Evolutionary conservation across 768 basidiomycete species (phyloP).

Genomic region (Lentinula edodes): DNA sequence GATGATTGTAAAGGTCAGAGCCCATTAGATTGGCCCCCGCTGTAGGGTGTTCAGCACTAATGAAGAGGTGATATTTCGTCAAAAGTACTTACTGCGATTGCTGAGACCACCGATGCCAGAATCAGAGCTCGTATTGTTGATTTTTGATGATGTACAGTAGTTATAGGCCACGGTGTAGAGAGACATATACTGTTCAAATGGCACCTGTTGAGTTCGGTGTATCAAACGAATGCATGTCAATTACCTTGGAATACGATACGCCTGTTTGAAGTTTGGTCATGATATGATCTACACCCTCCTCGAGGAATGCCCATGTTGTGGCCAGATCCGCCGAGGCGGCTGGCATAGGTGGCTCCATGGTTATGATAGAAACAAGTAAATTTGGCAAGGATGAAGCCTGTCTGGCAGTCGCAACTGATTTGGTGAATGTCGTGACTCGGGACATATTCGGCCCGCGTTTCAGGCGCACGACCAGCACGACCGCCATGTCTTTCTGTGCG

Average conservation of each 20-base stretch:
- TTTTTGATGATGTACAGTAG: conserved; percentile 90
- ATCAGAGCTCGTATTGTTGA: conserved; percentile 15
- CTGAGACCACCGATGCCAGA: conserved; percentile 44
- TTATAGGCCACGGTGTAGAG: conserved; percentile 93
- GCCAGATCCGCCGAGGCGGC: conserved; percentile 52
- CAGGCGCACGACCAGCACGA: too few relatives aligned
- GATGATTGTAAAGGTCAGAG: conserved; percentile 92
- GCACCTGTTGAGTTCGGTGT: conserved; percentile 13
- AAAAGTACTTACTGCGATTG: conserved; percentile 55
- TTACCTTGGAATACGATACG: conserved; percentile 72
- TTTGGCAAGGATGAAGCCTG: background rate
- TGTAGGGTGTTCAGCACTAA: conserved; percentile 36
- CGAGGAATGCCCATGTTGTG: conserved; percentile 85
- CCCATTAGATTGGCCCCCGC: conserved; percentile 96
- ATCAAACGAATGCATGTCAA: background rate
- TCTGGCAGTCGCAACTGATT: too few relatives aligned
- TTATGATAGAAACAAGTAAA: background rate
- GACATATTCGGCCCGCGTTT: too few relatives aligned
- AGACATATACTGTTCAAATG: conserved; percentile 76
- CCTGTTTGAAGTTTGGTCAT: conserved; percentile 89
- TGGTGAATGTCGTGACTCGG: too few relatives aligned
- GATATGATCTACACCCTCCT: conserved; percentile 86
- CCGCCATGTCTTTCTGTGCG: too few relatives aligned
- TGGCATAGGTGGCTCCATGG: conserved; percentile 3
- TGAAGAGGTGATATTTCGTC: conserved; percentile 19